A percentile compares a stretch with the other conserved stretches of the same genome.
Evolutionary conservation across 2,329 filamentous ascomycete species (phyloP).

Genomic region (Ophiosphaerella narmari): DNA sequence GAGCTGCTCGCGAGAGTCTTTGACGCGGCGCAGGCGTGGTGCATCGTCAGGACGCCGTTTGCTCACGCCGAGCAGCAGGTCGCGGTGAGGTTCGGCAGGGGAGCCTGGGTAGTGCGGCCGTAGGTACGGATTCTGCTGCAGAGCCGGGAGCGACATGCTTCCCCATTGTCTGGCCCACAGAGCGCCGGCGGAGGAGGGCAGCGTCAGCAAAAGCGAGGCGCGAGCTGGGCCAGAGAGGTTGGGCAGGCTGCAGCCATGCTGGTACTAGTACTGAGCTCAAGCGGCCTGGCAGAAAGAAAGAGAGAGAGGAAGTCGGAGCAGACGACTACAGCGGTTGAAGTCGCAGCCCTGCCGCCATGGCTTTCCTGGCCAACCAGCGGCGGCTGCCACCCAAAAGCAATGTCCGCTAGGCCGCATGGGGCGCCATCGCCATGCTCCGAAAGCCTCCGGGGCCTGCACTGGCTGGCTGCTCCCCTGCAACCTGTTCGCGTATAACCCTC

Average conservation of each 20-base stretch:
- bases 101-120: conserved; percentile 28
- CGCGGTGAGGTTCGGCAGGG: conserved; percentile 32
- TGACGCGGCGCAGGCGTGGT: conserved; percentile 42
- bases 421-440: neutral
- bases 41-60: conserved; percentile 36
- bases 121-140: conserved; percentile 36
- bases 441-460: no score
- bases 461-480: neutral
- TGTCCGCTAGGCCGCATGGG: neutral
- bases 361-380: conserved; percentile 10
- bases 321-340: conserved; percentile 25
- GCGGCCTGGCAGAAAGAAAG: conserved; percentile 5
- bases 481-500: neutral
- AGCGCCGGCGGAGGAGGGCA: conserved; percentile 9
- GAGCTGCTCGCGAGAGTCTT: conserved; percentile 46
- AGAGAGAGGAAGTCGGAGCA: conserved; percentile 15
- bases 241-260: conserved; percentile 34
- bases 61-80: conserved; percentile 30
- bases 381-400: neutral
- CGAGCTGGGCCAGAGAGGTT: conserved; percentile 22
- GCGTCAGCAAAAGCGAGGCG: conserved; percentile 19
- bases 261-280: conserved; percentile 9
- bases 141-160: conserved; percentile 42
- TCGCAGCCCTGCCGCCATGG: conserved; percentile 19
- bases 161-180: conserved; percentile 35